Conservation (phyloP, 331 rosid species). For the Acacia pycnantha region DNA sequence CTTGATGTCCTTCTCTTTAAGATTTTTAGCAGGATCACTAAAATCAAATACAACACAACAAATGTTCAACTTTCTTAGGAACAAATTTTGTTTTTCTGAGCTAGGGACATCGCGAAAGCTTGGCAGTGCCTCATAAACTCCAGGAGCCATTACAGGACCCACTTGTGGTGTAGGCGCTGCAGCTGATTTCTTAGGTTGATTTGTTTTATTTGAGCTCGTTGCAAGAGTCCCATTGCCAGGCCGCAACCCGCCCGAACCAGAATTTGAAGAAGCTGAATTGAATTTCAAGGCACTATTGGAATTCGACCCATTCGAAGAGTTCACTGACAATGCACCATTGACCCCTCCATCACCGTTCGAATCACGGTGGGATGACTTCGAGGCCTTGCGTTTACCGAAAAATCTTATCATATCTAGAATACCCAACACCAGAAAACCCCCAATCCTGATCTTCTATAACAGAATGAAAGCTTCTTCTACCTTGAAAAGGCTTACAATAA, state of each 20-base stretch:
- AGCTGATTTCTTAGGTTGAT: background rate
- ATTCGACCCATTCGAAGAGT: background rate
- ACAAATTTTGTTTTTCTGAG: slow-evolving; percentile 3
- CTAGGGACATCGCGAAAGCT: background rate
- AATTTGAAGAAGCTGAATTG: background rate
- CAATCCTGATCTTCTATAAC: background rate
- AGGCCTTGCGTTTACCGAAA: background rate
- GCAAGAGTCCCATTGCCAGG: background rate
- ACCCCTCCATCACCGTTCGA: background rate
- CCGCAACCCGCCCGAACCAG: background rate
- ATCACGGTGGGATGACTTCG: background rate
- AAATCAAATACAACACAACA: background rate
- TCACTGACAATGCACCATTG: background rate
- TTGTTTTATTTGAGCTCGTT: background rate
- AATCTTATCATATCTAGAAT: background rate
- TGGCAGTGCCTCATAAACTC: slow-evolving; percentile 1
- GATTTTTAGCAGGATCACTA: background rate
- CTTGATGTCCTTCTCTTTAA: slow-evolving; percentile 1
- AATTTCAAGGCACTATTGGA: background rate
- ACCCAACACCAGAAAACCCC: background rate
- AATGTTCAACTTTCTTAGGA: background rate
- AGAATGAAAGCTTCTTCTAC: background rate
- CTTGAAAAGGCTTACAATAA: background rate
- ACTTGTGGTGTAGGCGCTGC: background rate
- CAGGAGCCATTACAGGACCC: background rate